Conservation (phyloP, 2,329 filamentous ascomycete genomes). For the Verticillium albo-atrum region DNA sequence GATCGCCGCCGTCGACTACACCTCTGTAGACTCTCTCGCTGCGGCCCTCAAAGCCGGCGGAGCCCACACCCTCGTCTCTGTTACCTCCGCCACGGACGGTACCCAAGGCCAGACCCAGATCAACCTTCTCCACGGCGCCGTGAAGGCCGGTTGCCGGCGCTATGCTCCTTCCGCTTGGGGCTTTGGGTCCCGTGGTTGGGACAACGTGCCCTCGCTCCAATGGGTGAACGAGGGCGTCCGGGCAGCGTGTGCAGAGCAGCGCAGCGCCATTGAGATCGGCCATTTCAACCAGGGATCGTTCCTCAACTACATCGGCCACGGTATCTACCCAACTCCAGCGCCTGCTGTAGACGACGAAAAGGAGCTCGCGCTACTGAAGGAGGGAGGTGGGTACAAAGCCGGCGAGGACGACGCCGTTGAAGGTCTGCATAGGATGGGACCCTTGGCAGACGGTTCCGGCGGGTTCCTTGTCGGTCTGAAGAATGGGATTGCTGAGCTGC, state of each 20-base stretch:
- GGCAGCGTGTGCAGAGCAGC: background rate
- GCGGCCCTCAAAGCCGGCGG: background rate
- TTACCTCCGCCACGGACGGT: background rate
- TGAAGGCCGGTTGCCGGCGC: background rate
- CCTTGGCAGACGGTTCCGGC: background rate
- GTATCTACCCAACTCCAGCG: background rate
- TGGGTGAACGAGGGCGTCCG: background rate
- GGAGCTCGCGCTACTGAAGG: background rate
- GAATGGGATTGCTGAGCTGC: constrained; percentile 1
- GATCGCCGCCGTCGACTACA: background rate
- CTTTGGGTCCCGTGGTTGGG: background rate
- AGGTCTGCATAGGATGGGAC: background rate
- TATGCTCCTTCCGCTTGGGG: background rate
- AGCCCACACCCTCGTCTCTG: background rate
- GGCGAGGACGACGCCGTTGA: background rate
- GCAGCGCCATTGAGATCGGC: background rate
- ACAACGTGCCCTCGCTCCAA: background rate
- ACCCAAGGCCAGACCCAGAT: background rate
- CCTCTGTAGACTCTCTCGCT: background rate
- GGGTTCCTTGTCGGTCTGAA: background rate
- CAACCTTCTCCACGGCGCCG: background rate
- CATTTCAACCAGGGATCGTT: constrained; percentile 1
- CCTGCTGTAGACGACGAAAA: background rate
- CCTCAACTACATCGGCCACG: constrained; percentile 1
- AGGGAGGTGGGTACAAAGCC: background rate